Evolutionary conservation across 441 rosid genomes (phyloP).

Genomic region (Erodium moschatum): DNA sequence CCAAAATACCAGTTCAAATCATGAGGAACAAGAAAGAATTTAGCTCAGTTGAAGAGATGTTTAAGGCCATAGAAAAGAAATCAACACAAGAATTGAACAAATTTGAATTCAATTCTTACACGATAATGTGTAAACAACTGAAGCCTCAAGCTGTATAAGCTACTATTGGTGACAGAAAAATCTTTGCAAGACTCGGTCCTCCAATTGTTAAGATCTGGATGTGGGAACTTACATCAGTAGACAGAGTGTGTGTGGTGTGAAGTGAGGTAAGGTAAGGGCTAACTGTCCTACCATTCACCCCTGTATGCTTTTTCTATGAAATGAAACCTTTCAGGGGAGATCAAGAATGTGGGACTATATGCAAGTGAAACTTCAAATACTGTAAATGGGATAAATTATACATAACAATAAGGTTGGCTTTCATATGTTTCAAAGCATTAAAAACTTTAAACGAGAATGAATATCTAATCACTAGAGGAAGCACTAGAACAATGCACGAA

Average conservation of each 20-base stretch:
- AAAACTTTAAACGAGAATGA: constrained; percentile 4
- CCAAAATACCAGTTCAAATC: too few species aligned
- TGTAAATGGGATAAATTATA: not conserved
- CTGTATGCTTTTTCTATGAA: not conserved
- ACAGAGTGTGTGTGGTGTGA: not conserved
- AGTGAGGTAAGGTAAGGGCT: not conserved
- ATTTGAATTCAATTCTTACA: not conserved
- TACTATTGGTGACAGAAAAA: not conserved
- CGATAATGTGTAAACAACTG: not conserved
- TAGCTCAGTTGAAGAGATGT: not conserved
- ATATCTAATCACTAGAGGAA: constrained; percentile 12
- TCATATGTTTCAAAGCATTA: constrained; percentile 9
- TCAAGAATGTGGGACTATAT: too few species aligned
- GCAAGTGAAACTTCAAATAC: too few species aligned
- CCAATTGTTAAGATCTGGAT: not conserved
- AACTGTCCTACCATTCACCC: not conserved
- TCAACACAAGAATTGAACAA: not conserved
- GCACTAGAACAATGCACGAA: constrained; percentile 15
- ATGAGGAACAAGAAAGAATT: not conserved
- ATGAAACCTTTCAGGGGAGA: not conserved
- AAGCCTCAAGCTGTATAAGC: not conserved
- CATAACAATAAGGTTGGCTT: not conserved
- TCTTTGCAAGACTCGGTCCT: not conserved
- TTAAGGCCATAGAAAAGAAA: not conserved
- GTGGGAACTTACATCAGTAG: not conserved